These are phyloP conservation scores for Metarhizium rileyi DNA, from an alignment of 2,329 filamentous ascomycete species.

Conservation along the genomic window DNA sequence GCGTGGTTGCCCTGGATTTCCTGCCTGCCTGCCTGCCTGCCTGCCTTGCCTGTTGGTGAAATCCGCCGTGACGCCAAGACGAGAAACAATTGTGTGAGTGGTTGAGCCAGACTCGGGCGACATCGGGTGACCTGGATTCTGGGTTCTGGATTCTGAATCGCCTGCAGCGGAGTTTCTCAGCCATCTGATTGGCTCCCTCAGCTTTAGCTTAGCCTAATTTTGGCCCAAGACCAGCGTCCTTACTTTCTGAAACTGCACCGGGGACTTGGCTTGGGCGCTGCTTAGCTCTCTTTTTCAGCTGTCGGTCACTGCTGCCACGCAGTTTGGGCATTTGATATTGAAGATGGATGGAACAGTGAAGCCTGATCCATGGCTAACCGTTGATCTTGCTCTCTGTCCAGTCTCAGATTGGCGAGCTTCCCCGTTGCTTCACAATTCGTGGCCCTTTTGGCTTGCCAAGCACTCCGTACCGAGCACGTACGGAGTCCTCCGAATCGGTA, in stretches of 20 bases:
- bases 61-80: not conserved
- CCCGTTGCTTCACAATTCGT: not conserved
- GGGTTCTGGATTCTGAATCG: slow-evolving; percentile 15
- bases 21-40: not conserved
- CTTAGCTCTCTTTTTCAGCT: not conserved
- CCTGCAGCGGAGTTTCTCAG: slow-evolving; percentile 18
- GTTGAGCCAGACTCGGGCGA: not conserved
- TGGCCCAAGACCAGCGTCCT: slow-evolving; percentile 9
- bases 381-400: not conserved
- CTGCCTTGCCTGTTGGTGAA: not conserved
- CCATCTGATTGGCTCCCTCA: slow-evolving; percentile 23
- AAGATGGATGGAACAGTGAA: too few species aligned
- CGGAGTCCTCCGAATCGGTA: too few species aligned
- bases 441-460: too few species aligned
- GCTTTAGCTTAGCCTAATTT: slow-evolving; percentile 24
- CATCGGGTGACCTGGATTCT: too few species aligned
- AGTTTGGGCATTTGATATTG: too few species aligned
- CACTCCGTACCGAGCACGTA: too few species aligned
- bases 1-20: too few species aligned
- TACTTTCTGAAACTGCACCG: slow-evolving; percentile 16
- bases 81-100: not conserved
- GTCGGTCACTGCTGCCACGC: too few species aligned
- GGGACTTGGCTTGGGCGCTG: too few species aligned
- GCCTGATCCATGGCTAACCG: not conserved
- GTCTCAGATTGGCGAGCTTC: slow-evolving; percentile 6